Evolutionary conservation across 2,329 filamentous ascomycete genomes (phyloP).

Genomic region (Albophoma yamanashiensis): DNA sequence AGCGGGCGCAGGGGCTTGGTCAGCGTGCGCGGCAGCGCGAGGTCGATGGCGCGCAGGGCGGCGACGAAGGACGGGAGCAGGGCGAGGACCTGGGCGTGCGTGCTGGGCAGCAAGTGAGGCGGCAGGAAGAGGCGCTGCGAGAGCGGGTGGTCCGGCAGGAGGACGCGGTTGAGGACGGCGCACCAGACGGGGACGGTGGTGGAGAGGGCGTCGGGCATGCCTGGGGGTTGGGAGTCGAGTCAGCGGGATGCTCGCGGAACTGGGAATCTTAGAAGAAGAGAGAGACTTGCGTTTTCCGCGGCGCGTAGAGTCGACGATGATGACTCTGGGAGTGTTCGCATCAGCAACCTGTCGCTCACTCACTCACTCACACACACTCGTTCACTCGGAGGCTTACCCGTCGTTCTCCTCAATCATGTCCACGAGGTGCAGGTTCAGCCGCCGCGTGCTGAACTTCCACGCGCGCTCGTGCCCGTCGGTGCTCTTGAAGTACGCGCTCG

Average conservation of each 20-base stretch:
- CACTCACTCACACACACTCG: background rate
- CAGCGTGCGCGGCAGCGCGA: conserved; percentile 45
- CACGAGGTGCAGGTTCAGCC: conserved; percentile 76
- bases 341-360: background rate
- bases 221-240: conserved; percentile 24
- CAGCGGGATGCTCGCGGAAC: conserved; percentile 3
- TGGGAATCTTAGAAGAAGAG: background rate
- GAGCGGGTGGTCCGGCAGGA: conserved; percentile 52
- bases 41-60: conserved; percentile 42
- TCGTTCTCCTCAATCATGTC: conserved; percentile 53
- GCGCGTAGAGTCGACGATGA: conserved; percentile 88
- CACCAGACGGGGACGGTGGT: conserved; percentile 96
- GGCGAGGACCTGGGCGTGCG: conserved; percentile 65
- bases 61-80: conserved; percentile 45
- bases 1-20: conserved; percentile 64
- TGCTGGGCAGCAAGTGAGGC: conserved; percentile 58
- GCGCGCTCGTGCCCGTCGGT: conserved; percentile 88
- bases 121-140: conserved; percentile 56
- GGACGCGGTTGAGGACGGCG: conserved; percentile 66
- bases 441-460: conserved; percentile 79
- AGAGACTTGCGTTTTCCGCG: conserved; percentile 63
- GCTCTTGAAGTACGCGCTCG: conserved; percentile 91
- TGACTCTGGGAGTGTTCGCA: conserved; percentile 36
- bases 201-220: conserved; percentile 87
- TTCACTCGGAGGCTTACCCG: too few species aligned